Evolutionary conservation across 257 asterid species (phyloP).

Genomic region (Solanum sparsipilum): DNA sequence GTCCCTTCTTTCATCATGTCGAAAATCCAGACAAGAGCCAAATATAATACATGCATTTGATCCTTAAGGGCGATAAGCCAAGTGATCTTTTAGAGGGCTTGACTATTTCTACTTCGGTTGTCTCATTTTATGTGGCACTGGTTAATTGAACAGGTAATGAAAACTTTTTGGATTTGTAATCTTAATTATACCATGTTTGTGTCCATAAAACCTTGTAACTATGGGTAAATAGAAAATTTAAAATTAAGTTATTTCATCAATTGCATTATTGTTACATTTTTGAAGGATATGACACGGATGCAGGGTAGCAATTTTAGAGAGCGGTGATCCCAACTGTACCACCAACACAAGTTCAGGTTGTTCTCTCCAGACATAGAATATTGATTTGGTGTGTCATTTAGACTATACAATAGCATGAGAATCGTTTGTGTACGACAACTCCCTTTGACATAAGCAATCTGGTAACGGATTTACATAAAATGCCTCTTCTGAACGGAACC

Average conservation of each 20-base stretch:
- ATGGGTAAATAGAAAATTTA: too few relatives aligned
- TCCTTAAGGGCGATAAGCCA: too few relatives aligned
- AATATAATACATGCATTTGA: too few relatives aligned
- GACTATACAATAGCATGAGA: constrained; percentile 9
- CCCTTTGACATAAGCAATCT: constrained; percentile 70
- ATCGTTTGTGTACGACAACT: constrained; percentile 5
- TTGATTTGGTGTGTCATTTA: background rate
- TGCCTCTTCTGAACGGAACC: constrained; percentile 84
- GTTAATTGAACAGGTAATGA: too few relatives aligned
- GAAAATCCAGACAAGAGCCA: too few relatives aligned
- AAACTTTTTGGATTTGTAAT: too few relatives aligned
- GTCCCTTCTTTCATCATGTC: too few relatives aligned
- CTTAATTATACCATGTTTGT: too few relatives aligned
- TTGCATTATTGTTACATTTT: background rate
- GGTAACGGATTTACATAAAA: constrained; percentile 88
- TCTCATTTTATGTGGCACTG: too few relatives aligned
- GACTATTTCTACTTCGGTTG: too few relatives aligned
- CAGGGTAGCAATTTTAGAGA: background rate
- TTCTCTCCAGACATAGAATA: background rate
- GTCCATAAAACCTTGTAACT: too few relatives aligned
- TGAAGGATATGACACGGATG: background rate
- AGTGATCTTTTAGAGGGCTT: too few relatives aligned
- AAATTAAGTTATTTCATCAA: background rate
- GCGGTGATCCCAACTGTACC: background rate
- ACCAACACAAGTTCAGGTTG: background rate